Percentiles rank a stretch among this genome's conserved stretches.
Evolutionary conservation across 2,329 filamentous ascomycete species (phyloP).

Genomic region (Elsinoe batatas): DNA sequence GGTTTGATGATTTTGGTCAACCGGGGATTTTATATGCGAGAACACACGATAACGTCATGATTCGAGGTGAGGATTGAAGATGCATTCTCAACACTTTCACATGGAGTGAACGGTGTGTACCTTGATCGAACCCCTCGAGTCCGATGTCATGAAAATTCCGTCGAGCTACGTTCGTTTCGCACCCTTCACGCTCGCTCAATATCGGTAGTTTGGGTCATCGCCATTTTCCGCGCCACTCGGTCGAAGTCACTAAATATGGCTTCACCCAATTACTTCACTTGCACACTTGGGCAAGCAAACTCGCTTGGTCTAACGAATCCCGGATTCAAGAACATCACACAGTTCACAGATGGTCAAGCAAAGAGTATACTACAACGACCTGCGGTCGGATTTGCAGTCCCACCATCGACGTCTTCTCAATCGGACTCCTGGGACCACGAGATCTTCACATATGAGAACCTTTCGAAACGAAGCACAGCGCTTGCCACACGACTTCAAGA

Average conservation of each 20-base stretch:
- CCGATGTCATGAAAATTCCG: background rate
- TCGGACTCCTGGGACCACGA: conserved; percentile 21
- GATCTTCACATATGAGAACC: conserved; percentile 25
- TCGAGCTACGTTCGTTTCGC: background rate
- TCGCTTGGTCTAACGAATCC: conserved; percentile 26
- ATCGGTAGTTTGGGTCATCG: background rate
- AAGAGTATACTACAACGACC: conserved; percentile 28
- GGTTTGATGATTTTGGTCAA: background rate
- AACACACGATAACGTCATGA: background rate
- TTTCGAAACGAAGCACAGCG: conserved; percentile 26
- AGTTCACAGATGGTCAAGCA: conserved; percentile 43
- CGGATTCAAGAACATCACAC: conserved; percentile 37
- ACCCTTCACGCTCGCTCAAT: background rate
- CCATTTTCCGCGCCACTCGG: background rate
- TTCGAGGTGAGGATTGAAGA: background rate
- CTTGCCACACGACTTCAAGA: conserved; percentile 28
- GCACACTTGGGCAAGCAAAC: conserved; percentile 49
- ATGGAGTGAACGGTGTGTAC: background rate
- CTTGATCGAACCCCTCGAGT: background rate
- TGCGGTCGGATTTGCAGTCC: conserved; percentile 43
- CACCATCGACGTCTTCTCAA: conserved; percentile 14
- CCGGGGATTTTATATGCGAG: background rate
- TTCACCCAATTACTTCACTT: conserved; percentile 47
- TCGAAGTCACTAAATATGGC: conserved; percentile 11
- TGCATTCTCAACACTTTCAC: background rate